Conservation (phyloP, 2,329 filamentous ascomycete genomes). For the Arthrobotrys sinensis region DNA sequence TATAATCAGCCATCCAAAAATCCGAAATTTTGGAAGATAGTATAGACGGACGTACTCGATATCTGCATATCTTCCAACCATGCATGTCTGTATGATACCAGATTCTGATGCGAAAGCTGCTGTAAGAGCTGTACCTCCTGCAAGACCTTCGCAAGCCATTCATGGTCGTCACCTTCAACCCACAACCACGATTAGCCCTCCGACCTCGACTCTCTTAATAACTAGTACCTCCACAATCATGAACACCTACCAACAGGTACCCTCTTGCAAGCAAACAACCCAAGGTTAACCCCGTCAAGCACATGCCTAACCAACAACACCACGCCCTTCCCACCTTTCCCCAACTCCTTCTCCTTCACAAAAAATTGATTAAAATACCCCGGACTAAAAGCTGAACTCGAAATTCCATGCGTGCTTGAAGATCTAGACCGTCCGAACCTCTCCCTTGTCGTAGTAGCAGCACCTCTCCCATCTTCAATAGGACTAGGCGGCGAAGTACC, state of each 20-base stretch:
- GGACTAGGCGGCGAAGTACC: slow-evolving; percentile 60
- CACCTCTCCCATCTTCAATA: slow-evolving; percentile 9
- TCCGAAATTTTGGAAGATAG: not conserved
- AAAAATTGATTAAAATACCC: slow-evolving; percentile 96
- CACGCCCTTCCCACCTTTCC: slow-evolving; percentile 92
- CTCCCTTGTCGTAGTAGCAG: slow-evolving; percentile 69
- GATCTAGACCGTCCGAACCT: slow-evolving; percentile 68
- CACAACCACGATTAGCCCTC: slow-evolving; percentile 13
- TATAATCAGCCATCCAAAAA: slow-evolving; percentile 38
- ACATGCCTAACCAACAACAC: slow-evolving; percentile 94
- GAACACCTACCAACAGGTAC: slow-evolving; percentile 80
- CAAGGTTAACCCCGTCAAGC: slow-evolving; percentile 88
- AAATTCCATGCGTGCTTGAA: slow-evolving; percentile 74
- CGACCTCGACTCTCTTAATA: not conserved
- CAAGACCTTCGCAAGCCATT: slow-evolving; percentile 94
- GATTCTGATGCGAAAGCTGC: slow-evolving; percentile 90
- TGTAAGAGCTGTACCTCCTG: slow-evolving; percentile 94
- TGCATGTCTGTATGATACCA: slow-evolving; percentile 96
- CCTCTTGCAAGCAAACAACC: slow-evolving; percentile 95
- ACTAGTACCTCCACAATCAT: not conserved
- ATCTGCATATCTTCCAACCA: slow-evolving; percentile 93
- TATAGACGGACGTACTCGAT: slow-evolving; percentile 69
- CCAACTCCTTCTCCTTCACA: slow-evolving; percentile 86
- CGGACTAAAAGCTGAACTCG: slow-evolving; percentile 87
- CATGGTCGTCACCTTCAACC: slow-evolving; percentile 80